Percentiles rank a stretch among this genome's conserved stretches.
These are phyloP conservation scores for Hyaloperonospora brassicae DNA, from an alignment of 352 stramenopile genomes.

Conservation along the genomic window DNA sequence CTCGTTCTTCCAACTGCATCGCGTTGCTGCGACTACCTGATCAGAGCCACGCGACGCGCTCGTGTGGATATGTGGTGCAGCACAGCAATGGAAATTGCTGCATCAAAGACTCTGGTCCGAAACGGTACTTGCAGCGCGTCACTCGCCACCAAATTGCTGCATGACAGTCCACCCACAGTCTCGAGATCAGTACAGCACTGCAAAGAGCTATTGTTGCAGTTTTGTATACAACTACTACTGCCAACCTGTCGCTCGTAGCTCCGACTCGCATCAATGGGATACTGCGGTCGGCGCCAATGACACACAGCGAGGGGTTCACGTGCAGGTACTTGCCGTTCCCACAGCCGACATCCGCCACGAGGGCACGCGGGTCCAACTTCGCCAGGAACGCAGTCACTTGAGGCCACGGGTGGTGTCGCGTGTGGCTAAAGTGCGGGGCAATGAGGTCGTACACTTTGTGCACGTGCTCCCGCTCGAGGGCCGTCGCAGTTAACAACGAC, in stretches of 20 bases:
- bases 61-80: slow-evolving; percentile 79
- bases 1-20: no score
- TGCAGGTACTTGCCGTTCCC: slow-evolving; percentile 81
- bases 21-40: slow-evolving; percentile 31
- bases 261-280: slow-evolving; percentile 57
- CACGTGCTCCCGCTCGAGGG: slow-evolving; percentile 69
- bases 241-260: slow-evolving; percentile 32
- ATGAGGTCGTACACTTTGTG: slow-evolving; percentile 84
- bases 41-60: slow-evolving; percentile 53
- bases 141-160: slow-evolving; percentile 55
- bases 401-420: slow-evolving; percentile 73
- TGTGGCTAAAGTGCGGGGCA: slow-evolving; percentile 77
- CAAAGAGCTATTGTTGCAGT: neutral
- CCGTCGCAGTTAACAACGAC: slow-evolving; percentile 32
- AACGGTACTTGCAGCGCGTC: slow-evolving; percentile 64
- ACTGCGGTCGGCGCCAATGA: slow-evolving; percentile 69
- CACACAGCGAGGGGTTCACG: slow-evolving; percentile 49
- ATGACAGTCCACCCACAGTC: slow-evolving; percentile 5
- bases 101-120: slow-evolving; percentile 50
- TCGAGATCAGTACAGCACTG: neutral
- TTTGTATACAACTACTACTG: neutral
- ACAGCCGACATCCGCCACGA: slow-evolving; percentile 74
- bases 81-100: slow-evolving; percentile 77
- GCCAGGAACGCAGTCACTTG: slow-evolving; percentile 60
- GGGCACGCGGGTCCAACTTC: slow-evolving; percentile 30